Base-by-base conservation (phyloP, 148 eudicot species). In the Nyssa sinensis region DNA sequence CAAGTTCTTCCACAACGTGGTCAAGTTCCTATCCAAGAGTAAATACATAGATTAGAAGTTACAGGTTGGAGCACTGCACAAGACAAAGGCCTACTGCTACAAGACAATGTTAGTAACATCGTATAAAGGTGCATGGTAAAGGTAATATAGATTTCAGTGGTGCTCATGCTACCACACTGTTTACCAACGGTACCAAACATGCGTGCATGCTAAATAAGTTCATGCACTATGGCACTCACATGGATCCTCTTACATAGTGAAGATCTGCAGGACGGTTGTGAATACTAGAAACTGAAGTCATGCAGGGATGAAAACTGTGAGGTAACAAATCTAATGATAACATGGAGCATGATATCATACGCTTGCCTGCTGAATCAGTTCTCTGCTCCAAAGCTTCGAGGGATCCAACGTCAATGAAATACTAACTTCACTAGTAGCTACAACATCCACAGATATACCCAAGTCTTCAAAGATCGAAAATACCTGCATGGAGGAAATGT, bases 371-470 rank as follows among this genome's bases (percentile, higher is more conserved):
- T 95, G 94, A 81, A 95, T 90, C 66, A 93, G 84, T 78, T 95
- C 97, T 81, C 99, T 86, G 88, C 94, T 90, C 99, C 99, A 95
- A 32, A 95, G 93, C 86, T 95, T 95, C 14, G 98, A 90, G 58
- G 98, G 97, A 80, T 95, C 98, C 78, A 95, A 77, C 39, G 98
- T 95, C 78, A 95, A 84, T 33, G 98, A 95, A 66, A 92, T 90
- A 79, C 98, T 95, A 68, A 95, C 98, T 86, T 95, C 98, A 85
- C 98, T 95, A 65, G 98, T 95, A 55, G 98, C 98, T 53, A 95
- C 96, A 62, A 92, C 98, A 89, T 94, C 98, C 73, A 94, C 98
- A 58, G 98, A 94, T 77, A 92, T 95, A 64, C 93, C 97, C 76
- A 95, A 77, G 73, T 92, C 96, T 81, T 95, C 93, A 76, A 92